Base-by-base conservation (phyloP, 176 grass and related monocot genomes). In the Leersia perrieri region DNA sequence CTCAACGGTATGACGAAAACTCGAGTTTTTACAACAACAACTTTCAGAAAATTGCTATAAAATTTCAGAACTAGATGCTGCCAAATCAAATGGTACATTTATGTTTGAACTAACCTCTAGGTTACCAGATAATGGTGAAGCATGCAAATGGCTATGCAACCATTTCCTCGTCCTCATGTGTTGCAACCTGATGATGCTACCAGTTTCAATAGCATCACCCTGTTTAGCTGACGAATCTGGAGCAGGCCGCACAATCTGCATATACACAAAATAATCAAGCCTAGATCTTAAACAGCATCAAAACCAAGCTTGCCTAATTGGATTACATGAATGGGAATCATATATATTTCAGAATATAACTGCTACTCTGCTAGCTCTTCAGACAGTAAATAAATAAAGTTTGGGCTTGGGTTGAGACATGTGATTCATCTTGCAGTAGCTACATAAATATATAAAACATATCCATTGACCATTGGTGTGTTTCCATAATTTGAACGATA, bases 51-150 rank as follows among this genome's bases (percentile, higher is more conserved):
- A 69, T 70, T 60, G 29, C 20, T 65, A 72, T 41, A 42, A 36
- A 49, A 35, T 55, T 64, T 65, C 25, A 47, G 63, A 63, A 42
- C n/a, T 49, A 82, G 78, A 14, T 2, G 1, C 22, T 66, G 33
- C 3, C 33, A 18, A 41, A 27, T 31, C 75, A 41, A 23, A 60
- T 18, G 25, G 36, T 29, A 78, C 11, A 62, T n/a, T 38, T 6
- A 11, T 47, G 63, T 73, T 73, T 23, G 23, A 60, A 86, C 86
- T 87, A 78, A 94, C 92, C 92, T 94, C 92, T 51, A 94, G 76
- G 83, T 94, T 94, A 73, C 89, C 92, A 26, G 92, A 91, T 81
- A 94, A 84, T 3, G 92, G 92, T 65, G 92, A 94, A 73, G 89
- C 86, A 25, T 91, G 79, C 89, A 91, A 55, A 55, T 94, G 92